Evolutionary conservation across 2,329 filamentous ascomycete genomes (phyloP).

Genomic region (Leptographium lundbergii): DNA sequence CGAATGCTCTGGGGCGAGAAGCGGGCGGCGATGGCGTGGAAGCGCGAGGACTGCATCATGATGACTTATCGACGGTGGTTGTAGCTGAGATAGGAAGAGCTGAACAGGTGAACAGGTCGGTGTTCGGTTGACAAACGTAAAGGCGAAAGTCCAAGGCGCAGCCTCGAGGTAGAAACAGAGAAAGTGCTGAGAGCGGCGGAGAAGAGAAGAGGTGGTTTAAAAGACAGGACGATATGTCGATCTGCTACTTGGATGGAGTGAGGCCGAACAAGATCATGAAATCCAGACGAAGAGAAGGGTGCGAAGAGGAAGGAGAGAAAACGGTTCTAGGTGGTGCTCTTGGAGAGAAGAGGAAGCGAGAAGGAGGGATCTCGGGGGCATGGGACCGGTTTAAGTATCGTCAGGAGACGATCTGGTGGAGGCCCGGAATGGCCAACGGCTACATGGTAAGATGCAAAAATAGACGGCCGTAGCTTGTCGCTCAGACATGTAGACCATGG

Average conservation of each 20-base stretch:
- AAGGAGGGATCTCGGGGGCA: background rate
- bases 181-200: background rate
- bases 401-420: background rate
- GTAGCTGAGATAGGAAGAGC: background rate
- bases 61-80: background rate
- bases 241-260: background rate
- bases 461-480: background rate
- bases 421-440: background rate
- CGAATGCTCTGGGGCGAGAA: conserved; percentile 37
- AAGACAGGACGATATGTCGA: background rate
- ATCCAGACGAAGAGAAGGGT: background rate
- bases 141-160: background rate
- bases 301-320: background rate
- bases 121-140: too few relatives aligned
- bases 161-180: background rate
- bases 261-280: background rate
- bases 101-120: too few relatives aligned
- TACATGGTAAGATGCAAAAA: background rate
- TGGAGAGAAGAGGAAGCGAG: background rate
- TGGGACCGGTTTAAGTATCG: background rate
- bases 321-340: background rate
- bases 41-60: conserved; percentile 35
- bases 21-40: conserved; percentile 37
- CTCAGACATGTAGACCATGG: background rate
- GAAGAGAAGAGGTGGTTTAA: background rate